Evolutionary conservation across 106 monocot genomes (phyloP).

Genomic region (Dendrobium chrysotoxum): DNA sequence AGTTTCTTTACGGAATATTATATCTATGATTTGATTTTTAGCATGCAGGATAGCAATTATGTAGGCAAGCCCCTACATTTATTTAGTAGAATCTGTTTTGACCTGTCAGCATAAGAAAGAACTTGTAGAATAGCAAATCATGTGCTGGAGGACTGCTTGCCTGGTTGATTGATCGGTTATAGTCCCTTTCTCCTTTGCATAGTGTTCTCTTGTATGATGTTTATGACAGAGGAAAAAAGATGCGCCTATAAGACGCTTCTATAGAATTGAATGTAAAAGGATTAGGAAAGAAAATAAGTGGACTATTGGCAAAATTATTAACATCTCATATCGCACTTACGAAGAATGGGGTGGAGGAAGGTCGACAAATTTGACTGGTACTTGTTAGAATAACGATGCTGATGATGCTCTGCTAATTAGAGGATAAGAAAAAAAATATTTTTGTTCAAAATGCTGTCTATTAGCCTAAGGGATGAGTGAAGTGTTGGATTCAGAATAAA

Average conservation of each 20-base stretch:
- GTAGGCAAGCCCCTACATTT: neutral
- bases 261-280: neutral
- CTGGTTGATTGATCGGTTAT: too few relatives aligned
- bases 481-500: neutral
- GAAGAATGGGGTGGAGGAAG: neutral
- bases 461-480: too few relatives aligned
- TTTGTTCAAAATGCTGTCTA: neutral
- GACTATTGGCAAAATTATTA: neutral
- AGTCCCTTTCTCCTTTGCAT: too few relatives aligned
- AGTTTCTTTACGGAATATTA: too few relatives aligned
- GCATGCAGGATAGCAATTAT: too few relatives aligned
- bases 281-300: neutral
- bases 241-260: neutral
- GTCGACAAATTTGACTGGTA: neutral
- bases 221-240: neutral
- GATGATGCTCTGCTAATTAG: neutral
- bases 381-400: neutral
- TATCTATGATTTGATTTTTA: too few relatives aligned
- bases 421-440: too few relatives aligned
- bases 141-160: too few relatives aligned
- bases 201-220: too few relatives aligned
- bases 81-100: neutral
- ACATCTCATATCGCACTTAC: neutral
- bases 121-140: too few relatives aligned
- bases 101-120: too few relatives aligned